phyloP scores from a whole-genome alignment of 2,329 filamentous ascomycete species.

The Fusarium keratoplasticum region DNA sequence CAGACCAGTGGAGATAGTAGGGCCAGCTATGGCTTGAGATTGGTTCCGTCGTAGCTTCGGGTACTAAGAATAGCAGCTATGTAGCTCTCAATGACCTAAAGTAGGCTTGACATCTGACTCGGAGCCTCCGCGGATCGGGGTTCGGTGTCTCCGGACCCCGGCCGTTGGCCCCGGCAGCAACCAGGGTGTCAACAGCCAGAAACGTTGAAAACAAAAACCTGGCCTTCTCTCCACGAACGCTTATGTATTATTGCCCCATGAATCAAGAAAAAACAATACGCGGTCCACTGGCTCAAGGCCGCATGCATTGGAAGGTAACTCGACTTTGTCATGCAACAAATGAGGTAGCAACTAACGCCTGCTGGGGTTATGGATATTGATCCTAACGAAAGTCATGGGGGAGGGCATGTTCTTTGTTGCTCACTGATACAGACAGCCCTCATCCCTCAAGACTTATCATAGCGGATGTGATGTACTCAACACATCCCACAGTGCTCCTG shows the following conservation, averaged over 20 bases:
- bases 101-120: neutral
- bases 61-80: neutral
- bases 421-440: neutral
- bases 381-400: neutral
- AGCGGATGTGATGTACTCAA: neutral
- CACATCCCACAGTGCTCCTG: neutral
- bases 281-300: no score
- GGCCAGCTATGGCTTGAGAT: neutral
- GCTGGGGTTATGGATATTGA: neutral
- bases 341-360: no score
- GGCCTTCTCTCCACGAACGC: neutral
- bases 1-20: neutral
- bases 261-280: neutral
- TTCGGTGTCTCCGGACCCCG: no score
- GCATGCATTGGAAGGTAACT: no score
- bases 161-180: no score
- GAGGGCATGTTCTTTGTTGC: neutral
- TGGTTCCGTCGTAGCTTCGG: neutral
- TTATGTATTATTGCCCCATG: accelerated
- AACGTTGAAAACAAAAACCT: neutral
- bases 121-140: neutral
- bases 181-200: neutral
- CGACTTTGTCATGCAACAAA: no score
- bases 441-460: neutral
- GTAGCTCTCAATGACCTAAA: neutral